Conservation (phyloP, 1,139 yeast genomes). For the Blastobotrys capitulatus region DNA sequence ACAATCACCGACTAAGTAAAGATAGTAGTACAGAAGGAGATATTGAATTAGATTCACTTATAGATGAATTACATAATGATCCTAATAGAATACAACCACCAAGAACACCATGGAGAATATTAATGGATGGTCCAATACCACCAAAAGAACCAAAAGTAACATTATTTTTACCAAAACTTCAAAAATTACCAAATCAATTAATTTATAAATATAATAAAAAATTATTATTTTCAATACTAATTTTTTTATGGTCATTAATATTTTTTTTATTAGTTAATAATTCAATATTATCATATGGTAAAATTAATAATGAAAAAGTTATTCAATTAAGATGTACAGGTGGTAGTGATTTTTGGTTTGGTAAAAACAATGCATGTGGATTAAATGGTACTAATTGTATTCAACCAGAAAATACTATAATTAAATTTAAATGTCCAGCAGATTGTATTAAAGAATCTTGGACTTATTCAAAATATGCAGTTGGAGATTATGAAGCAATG, state of each 20-base stretch:
- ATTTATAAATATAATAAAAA: slow-evolving; percentile 5
- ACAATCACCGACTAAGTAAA: neutral
- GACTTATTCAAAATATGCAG: slow-evolving; percentile 71
- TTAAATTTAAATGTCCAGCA: slow-evolving; percentile 79
- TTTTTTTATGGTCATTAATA: slow-evolving; percentile 23
- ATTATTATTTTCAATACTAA: slow-evolving; percentile 7
- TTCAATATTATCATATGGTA: slow-evolving; percentile 27
- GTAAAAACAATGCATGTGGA: slow-evolving; percentile 71
- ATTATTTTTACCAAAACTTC: slow-evolving; percentile 20
- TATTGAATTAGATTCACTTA: slow-evolving; percentile 6
- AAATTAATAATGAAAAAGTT: slow-evolving; percentile 22
- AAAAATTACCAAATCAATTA: slow-evolving; percentile 21
- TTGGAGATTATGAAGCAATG: slow-evolving; percentile 63
- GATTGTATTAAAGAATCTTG: slow-evolving; percentile 74
- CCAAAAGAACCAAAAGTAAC: slow-evolving; percentile 25
- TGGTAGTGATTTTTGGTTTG: slow-evolving; percentile 55
- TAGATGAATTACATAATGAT: neutral
- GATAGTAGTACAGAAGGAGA: slow-evolving; percentile 2
- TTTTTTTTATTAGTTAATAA: slow-evolving; percentile 20
- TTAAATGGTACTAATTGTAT: slow-evolving; percentile 55
- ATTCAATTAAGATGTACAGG: slow-evolving; percentile 25
- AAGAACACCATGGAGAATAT: slow-evolving; percentile 3
- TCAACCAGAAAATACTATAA: slow-evolving; percentile 41
- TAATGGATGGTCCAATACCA: slow-evolving; percentile 25
- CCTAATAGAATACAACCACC: neutral